Evolutionary conservation across 108 stramenopile genomes (phyloP), one percentile per base, ranked within the genome.

Genomic region (Stephanodiscus minutulus): DNA sequence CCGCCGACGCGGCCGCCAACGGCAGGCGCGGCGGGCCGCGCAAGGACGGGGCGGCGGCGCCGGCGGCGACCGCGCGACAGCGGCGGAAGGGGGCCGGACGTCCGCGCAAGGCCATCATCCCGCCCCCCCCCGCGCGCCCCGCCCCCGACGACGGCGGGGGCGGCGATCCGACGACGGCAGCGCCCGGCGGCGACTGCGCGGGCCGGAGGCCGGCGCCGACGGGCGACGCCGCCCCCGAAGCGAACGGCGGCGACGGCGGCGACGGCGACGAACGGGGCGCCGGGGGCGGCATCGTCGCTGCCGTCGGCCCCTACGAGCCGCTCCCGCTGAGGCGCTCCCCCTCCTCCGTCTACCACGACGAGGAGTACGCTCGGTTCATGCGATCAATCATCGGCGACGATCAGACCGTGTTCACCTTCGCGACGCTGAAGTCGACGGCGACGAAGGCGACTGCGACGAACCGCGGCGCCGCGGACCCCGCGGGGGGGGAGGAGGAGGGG

Each of bases 291-390:
- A 2, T 53, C 25, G 25, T 28, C 27, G 27, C 5, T 9, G 25
- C 54, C 54, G 27, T 28, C 54, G 22, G 25, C 25, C 54, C 13
- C 33, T 29, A 58, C 57, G 13, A 35, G 7, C 15, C 15, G 7
- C 28, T 58, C 5, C 57, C 57, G 24, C 36, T n/a, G 2, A 33
- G 3, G 15, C 28, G 28, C 28, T 13, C 29, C 3, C 13, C 33
- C 15, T 27, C 55, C 55, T 58, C 57, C 1, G 28, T 29, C 25
- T 55, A 46, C 53, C 39, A 61, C 69, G 69, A 70, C 28, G 74
- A 61, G 22, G 75, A 77, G 58, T 77, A 77, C 28, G 80, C 80
- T 5, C 47, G 59, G 24, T 77, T 81, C 58, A 68, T 81, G 54
- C 69, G 80, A 37, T 64, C 70, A 8, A 59, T 77, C 25, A 49